Conservation (phyloP, 306 rosid species). For the Corylus americana region DNA sequence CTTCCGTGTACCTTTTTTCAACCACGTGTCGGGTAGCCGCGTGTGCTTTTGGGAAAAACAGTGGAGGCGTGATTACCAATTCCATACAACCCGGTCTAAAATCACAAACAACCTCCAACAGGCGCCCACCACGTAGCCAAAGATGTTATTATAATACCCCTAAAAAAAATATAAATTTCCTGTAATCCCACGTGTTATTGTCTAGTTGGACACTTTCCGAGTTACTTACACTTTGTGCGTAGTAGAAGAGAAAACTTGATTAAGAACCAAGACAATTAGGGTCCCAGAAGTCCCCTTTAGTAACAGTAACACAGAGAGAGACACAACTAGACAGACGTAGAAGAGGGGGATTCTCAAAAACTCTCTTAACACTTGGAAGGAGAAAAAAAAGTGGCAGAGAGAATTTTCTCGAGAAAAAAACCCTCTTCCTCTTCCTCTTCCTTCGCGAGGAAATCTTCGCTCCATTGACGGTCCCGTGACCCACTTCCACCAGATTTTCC, state of each 20-base stretch:
- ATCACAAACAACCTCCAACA: background rate
- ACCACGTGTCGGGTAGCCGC: slow-evolving; percentile 14
- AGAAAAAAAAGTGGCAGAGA: background rate
- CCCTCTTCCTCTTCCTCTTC: background rate
- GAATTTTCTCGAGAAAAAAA: background rate
- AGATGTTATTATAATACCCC: background rate
- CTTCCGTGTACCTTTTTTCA: background rate
- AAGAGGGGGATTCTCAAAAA: background rate
- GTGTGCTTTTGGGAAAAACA: background rate
- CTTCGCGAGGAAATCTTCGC: background rate
- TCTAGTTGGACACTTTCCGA: background rate
- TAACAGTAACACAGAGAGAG: slow-evolving; percentile 3
- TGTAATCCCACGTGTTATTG: background rate
- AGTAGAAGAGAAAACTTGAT: background rate
- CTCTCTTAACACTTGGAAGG: background rate
- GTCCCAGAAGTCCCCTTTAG: background rate
- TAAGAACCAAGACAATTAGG: background rate
- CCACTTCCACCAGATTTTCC: background rate
- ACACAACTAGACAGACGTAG: background rate
- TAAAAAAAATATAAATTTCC: no score
- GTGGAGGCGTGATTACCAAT: background rate
- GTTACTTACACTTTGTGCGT: background rate
- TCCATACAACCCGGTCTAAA: background rate
- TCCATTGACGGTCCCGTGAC: background rate
- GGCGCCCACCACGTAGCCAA: background rate